These are phyloP conservation scores for Xylariales sp. DNA, from an alignment of 2,329 filamentous ascomycete genomes.

Conservation along the genomic window DNA sequence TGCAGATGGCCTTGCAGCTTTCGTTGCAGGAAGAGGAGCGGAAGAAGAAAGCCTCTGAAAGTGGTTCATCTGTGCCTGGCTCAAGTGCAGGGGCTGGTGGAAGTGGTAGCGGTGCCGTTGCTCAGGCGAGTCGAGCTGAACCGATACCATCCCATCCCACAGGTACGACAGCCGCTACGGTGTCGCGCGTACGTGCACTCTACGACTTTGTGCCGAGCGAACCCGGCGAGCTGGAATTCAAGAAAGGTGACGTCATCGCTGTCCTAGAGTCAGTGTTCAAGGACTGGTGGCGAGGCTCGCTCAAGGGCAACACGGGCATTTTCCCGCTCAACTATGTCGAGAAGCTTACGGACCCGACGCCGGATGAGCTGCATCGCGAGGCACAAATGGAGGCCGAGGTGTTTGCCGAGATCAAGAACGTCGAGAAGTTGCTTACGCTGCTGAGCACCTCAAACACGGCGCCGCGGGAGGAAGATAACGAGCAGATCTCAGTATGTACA, in stretches of 20 bases:
- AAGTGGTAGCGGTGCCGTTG: slow-evolving; percentile 22
- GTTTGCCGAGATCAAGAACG: slow-evolving; percentile 61
- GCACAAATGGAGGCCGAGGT: slow-evolving; percentile 85
- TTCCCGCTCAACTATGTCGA: slow-evolving; percentile 99
- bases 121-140: slow-evolving; percentile 32
- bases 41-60: slow-evolving; percentile 44
- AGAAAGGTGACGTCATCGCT: slow-evolving; percentile 94
- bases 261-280: slow-evolving; percentile 98
- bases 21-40: slow-evolving; percentile 83
- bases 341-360: slow-evolving; percentile 90
- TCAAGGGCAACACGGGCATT: slow-evolving; percentile 92
- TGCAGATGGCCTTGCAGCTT: slow-evolving; percentile 91
- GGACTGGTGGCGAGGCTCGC: slow-evolving; percentile 97
- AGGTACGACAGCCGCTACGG: slow-evolving; percentile 91
- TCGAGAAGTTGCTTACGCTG: slow-evolving; percentile 72
- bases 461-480: slow-evolving; percentile 83
- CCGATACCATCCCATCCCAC: slow-evolving; percentile 59
- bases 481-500: slow-evolving; percentile 77
- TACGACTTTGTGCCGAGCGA: slow-evolving; percentile 96
- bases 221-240: slow-evolving; percentile 89
- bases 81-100: slow-evolving; percentile 23
- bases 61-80: slow-evolving; percentile 30
- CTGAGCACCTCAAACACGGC: slow-evolving; percentile 81
- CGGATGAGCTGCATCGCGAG: slow-evolving; percentile 89
- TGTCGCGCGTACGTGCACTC: slow-evolving; percentile 86